Base-by-base conservation (phyloP, 257 asterid species). In the Nemophila menziesii region DNA sequence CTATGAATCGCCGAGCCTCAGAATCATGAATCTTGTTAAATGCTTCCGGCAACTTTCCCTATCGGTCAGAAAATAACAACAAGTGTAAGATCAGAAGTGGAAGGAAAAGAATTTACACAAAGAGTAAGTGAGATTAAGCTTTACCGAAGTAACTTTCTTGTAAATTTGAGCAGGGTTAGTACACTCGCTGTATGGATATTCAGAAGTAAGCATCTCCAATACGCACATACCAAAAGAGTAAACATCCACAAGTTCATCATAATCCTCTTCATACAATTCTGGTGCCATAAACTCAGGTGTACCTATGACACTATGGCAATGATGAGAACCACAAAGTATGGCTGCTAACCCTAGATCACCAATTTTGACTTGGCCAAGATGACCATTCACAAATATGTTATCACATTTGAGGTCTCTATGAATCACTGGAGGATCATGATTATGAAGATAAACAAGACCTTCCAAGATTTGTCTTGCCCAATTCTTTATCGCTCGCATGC, bases 281-380 rank as follows among this genome's bases (percentile, higher is more conserved):
- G 90, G 93, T 11, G 93, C 95, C 95, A 83, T 83, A 39, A 83
- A 83, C 62, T 83, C 90, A 5, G 95, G 95, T 11, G 95, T 84
- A 37, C 95, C 94, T 56, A 82, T 82, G 48, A 82, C 94, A 56
- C 92, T 79, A 50, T 82, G 92, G n/a, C 92, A 92, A 14, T 67
- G 84, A 39, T 68, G 77, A 2, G 78, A 70, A 24, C 72, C 89
- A 9, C 43, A 54, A 20, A 82, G 92, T 46, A 79, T 55, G 62
- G 80, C 75, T 0, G 94, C 92, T 43, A 82, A 54, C 11, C 94
- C 94, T 15, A 82, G 68, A 71, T 82, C 94, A 43, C 94, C 94
- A 17, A 82, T 79, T 62, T 79, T 82, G 42, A 82, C 77, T 52
- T 71, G 85, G 16, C 89, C 85, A n/a, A 82, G 80, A 62, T 82